phyloP scores from a whole-genome alignment of 202 grass and related monocot species.

The Zoysia matrella region DNA sequence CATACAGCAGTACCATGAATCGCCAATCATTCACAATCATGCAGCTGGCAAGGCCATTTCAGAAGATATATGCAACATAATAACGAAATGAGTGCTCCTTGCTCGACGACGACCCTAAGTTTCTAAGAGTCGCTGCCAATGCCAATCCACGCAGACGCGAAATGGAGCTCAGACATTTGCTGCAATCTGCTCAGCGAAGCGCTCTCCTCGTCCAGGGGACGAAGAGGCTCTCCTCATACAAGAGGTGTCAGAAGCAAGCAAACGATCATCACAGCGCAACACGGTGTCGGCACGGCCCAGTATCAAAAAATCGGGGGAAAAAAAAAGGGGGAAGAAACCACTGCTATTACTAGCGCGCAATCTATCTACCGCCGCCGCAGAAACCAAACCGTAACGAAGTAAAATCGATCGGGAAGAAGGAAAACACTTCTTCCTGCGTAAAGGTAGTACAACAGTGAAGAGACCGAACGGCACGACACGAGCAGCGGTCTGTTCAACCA shows the following conservation, averaged over 20 bases:
- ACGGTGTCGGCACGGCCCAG: not conserved
- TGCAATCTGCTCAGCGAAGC: too few relatives aligned
- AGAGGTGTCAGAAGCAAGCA: constrained; percentile 56
- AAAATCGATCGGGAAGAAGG: not conserved
- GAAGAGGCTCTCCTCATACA: constrained; percentile 19
- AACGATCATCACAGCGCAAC: constrained; percentile 32
- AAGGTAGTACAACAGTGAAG: too few relatives aligned
- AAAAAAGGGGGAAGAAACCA: not conserved
- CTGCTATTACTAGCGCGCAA: not conserved
- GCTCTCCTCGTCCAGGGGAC: too few relatives aligned
- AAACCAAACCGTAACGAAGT: not conserved
- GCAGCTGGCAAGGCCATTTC: not conserved
- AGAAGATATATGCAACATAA: not conserved
- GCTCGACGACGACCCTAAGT: not conserved
- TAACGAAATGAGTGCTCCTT: not conserved
- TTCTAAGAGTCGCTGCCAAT: too few relatives aligned
- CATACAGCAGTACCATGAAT: not conserved
- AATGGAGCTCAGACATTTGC: constrained; percentile 40
- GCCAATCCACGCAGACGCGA: too few relatives aligned
- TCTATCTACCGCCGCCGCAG: not conserved
- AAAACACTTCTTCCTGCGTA: not conserved
- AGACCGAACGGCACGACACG: not conserved
- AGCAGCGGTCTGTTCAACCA: not conserved
- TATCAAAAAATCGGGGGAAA: not conserved
- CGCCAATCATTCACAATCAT: not conserved